Conservation (phyloP, 108 stramenopile species). For the Stephanodiscus triporus region DNA sequence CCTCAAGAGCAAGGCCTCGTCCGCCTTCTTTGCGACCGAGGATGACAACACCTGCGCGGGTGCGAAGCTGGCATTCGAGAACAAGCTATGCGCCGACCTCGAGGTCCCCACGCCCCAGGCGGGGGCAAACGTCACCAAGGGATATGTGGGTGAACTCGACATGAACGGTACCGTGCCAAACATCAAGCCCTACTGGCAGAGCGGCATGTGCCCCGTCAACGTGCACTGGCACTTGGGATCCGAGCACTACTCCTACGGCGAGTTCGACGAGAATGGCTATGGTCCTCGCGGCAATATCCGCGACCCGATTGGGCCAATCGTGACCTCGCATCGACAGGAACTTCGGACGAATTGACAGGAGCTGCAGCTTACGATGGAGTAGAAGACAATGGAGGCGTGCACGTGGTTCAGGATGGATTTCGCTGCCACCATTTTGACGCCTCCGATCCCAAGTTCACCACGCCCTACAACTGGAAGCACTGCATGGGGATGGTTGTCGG, state of each 20-base stretch:
- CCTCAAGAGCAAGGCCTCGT: too few relatives aligned
- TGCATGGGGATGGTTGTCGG: constrained; percentile 52
- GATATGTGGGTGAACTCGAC: constrained; percentile 34
- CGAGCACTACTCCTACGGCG: constrained; percentile 67
- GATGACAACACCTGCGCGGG: constrained; percentile 20
- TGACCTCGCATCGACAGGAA: background rate
- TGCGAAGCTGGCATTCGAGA: constrained; percentile 16
- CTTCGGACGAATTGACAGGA: too few relatives aligned
- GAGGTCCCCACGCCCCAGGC: constrained; percentile 41
- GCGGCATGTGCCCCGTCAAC: too few relatives aligned
- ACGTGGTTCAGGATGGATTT: constrained; percentile 30
- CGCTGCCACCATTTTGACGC: constrained; percentile 41
- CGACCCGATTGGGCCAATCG: constrained; percentile 29
- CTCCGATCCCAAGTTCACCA: constrained; percentile 33
- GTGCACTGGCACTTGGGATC: constrained; percentile 79
- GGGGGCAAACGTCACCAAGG: constrained; percentile 58
- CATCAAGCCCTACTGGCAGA: constrained; percentile 41
- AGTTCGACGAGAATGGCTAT: constrained; percentile 61
- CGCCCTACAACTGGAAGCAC: constrained; percentile 45
- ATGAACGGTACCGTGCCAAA: constrained; percentile 42
- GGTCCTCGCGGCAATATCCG: constrained; percentile 36
- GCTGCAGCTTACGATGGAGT: too few relatives aligned
- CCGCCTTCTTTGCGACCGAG: constrained; percentile 10
- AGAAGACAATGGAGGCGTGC: background rate
- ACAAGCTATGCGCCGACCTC: constrained; percentile 29